Percentiles rank a stretch among this genome's conserved stretches.
phyloP scores from a whole-genome alignment of 768 basidiomycete genomes.

The Sporobolomyces roseus region DNA sequence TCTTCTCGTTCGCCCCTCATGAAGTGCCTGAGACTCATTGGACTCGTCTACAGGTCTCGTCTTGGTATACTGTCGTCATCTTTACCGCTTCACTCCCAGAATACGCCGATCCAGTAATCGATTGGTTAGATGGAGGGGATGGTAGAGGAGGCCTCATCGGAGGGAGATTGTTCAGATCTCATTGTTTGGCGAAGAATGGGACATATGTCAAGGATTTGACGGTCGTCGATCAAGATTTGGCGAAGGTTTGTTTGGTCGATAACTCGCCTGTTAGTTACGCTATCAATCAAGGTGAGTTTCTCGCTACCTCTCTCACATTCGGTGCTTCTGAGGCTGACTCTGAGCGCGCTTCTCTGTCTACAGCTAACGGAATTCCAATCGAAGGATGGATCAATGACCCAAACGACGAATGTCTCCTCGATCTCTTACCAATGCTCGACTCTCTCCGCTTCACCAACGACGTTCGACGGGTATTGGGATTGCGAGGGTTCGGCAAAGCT shows the following conservation, averaged over 20 bases:
- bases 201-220: slow-evolving; percentile 91
- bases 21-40: not conserved
- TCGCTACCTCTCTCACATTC: not conserved
- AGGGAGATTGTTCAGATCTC: slow-evolving; percentile 90
- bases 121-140: slow-evolving; percentile 81
- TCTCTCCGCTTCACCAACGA: slow-evolving; percentile 93
- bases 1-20: not conserved
- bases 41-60: slow-evolving; percentile 68
- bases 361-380: slow-evolving; percentile 97
- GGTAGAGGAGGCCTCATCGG: slow-evolving; percentile 77
- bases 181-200: slow-evolving; percentile 88
- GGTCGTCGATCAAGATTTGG: slow-evolving; percentile 79
- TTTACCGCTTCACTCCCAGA: slow-evolving; percentile 99
- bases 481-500: slow-evolving; percentile 51
- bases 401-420: slow-evolving; percentile 89
- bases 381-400: slow-evolving; percentile 99
- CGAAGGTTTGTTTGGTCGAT: slow-evolving; percentile 90
- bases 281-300: slow-evolving; percentile 72
- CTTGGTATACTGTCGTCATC: slow-evolving; percentile 97
- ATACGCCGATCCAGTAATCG: slow-evolving; percentile 98
- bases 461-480: slow-evolving; percentile 83
- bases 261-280: slow-evolving; percentile 92
- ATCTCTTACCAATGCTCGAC: slow-evolving; percentile 90
- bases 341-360: not conserved
- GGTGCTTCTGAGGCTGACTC: too few species aligned